A percentile compares a stretch with the other conserved stretches of the same genome.
phyloP scores from a whole-genome alignment of 2,329 filamentous ascomycete species.

The Sporothrix luriei region DNA sequence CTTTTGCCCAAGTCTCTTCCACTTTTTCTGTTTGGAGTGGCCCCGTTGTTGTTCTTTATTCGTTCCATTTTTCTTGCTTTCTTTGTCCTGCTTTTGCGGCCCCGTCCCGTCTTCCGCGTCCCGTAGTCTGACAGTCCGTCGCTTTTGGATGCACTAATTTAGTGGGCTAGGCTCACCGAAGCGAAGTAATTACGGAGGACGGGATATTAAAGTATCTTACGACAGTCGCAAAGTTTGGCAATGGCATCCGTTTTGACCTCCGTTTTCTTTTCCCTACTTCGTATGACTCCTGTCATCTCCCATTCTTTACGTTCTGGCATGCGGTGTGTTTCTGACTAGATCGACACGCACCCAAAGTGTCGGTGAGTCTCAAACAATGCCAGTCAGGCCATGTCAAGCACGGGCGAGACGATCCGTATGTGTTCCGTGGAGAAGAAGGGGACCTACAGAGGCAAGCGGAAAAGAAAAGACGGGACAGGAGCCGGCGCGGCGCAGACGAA shows the following conservation, averaged over 20 bases:
- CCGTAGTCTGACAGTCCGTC: constrained; percentile 25
- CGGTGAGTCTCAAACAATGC: constrained; percentile 23
- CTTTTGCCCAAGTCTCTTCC: too few species aligned
- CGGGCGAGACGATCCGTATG: not conserved
- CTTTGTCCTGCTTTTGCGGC: constrained; percentile 21
- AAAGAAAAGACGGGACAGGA: not conserved
- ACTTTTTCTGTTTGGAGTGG: not conserved
- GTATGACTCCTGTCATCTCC: not conserved
- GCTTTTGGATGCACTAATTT: not conserved
- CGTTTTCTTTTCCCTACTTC: not conserved
- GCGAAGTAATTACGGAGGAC: not conserved
- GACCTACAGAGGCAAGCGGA: too few species aligned
- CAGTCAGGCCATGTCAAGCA: constrained; percentile 10
- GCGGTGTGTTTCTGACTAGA: constrained; percentile 23
- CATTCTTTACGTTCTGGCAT: not conserved
- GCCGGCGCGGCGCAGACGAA: not conserved
- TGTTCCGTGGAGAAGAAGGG: not conserved
- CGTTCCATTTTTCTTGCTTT: not conserved
- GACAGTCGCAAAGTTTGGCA: too few species aligned
- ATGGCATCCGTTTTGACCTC: constrained; percentile 1
- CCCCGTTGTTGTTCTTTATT: not conserved
- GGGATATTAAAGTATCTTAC: not conserved
- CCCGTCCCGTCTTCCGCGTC: constrained; percentile 27
- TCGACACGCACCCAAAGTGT: constrained; percentile 27
- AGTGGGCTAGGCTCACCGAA: not conserved